These are phyloP conservation scores for Suillus hirtellus DNA, from an alignment of 768 basidiomycete species.

Conservation along the genomic window DNA sequence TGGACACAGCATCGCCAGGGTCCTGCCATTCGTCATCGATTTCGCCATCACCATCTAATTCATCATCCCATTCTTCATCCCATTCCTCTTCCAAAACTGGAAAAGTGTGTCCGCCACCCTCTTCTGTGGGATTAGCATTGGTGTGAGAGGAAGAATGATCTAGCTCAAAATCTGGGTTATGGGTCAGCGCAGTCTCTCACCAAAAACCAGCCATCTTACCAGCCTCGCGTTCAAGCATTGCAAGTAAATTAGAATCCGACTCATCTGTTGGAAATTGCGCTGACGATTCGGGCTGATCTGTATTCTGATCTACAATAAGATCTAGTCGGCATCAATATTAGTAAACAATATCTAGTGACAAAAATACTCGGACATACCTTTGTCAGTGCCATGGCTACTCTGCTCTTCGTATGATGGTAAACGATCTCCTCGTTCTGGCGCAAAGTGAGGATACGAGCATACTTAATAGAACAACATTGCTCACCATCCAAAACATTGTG, in stretches of 20 bases:
- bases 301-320: neutral
- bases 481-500: neutral
- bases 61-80: constrained; percentile 34
- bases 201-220: constrained; percentile 21
- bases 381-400: constrained; percentile 1
- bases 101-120: constrained; percentile 19
- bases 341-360: neutral
- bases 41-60: constrained; percentile 51
- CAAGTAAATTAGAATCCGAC: constrained; percentile 30
- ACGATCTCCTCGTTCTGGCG: neutral
- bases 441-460: neutral
- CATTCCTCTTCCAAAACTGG: constrained; percentile 22
- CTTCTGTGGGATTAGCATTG: constrained; percentile 14
- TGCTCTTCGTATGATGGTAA: neutral
- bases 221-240: constrained; percentile 31
- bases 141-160: constrained; percentile 22
- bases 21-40: constrained; percentile 45
- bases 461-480: neutral
- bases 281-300: constrained; percentile 3
- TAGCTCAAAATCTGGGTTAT: constrained; percentile 27
- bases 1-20: constrained; percentile 44
- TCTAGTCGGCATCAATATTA: neutral
- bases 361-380: constrained; percentile 1
- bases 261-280: constrained; percentile 21
- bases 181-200: constrained; percentile 14